A percentile compares a stretch with the other conserved stretches of the same genome.
These are phyloP conservation scores for Hygrophila difformis DNA, from an alignment of 257 asterid species.

Conservation along the genomic window DNA sequence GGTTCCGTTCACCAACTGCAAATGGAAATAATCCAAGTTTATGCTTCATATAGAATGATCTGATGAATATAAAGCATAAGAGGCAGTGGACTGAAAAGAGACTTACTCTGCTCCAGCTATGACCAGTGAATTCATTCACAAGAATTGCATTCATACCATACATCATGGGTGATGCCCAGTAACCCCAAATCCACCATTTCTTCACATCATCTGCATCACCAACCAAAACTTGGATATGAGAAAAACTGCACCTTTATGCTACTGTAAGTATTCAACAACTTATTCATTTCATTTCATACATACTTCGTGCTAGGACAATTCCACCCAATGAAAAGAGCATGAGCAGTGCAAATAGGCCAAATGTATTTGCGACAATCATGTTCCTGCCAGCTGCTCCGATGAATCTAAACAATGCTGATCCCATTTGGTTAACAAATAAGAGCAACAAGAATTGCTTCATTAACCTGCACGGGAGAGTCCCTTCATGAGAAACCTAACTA, in stretches of 20 bases:
- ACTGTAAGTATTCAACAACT: too few species aligned
- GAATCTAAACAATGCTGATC: constrained; percentile 46
- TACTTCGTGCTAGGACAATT: constrained; percentile 58
- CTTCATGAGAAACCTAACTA: too few species aligned
- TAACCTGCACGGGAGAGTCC: too few species aligned
- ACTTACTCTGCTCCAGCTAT: constrained; percentile 57
- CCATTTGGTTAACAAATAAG: constrained; percentile 31
- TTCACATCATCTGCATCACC: constrained; percentile 42
- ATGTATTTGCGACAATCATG: constrained; percentile 53
- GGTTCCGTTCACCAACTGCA: constrained; percentile 34
- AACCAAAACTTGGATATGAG: neutral
- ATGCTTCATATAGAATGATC: neutral
- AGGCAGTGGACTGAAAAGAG: neutral
- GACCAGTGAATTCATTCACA: constrained; percentile 50
- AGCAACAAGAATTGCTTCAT: constrained; percentile 45
- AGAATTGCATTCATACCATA: constrained; percentile 57
- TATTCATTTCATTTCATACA: too few species aligned
- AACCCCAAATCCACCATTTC: constrained; percentile 77
- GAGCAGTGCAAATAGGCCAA: constrained; percentile 48
- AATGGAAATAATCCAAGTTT: neutral
- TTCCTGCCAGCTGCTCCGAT: constrained; percentile 57
- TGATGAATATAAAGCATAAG: neutral
- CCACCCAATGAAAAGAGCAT: constrained; percentile 60
- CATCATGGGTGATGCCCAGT: constrained; percentile 66
- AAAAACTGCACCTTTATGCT: too few species aligned